These are phyloP conservation scores for Aspergillus novoparasiticus DNA, from an alignment of 2,329 filamentous ascomycete species.

Conservation along the genomic window DNA sequence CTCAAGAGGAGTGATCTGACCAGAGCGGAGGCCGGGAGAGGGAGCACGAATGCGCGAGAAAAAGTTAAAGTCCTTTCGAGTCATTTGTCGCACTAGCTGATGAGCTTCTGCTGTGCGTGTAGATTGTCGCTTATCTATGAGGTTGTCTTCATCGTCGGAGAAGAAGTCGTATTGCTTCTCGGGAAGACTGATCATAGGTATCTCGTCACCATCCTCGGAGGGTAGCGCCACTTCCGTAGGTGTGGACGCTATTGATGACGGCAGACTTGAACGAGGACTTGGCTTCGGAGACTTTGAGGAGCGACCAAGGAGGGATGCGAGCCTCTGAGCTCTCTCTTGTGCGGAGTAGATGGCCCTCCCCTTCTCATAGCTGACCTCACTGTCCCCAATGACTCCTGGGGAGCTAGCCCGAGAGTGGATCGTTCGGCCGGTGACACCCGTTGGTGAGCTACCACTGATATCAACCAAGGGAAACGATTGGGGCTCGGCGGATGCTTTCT, in stretches of 20 bases:
- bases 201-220: constrained; percentile 37
- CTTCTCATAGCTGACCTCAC: constrained; percentile 40
- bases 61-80: constrained; percentile 35
- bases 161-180: constrained; percentile 36
- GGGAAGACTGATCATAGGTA: constrained; percentile 36
- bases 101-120: constrained; percentile 35
- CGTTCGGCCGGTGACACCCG: constrained; percentile 31
- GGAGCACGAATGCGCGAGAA: constrained; percentile 36
- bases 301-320: constrained; percentile 38
- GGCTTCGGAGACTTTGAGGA: constrained; percentile 33
- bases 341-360: constrained; percentile 36
- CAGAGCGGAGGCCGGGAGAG: constrained; percentile 36
- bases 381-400: constrained; percentile 20
- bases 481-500: constrained; percentile 26
- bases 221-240: constrained; percentile 29
- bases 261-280: constrained; percentile 30
- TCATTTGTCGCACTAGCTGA: constrained; percentile 40
- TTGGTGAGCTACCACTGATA: constrained; percentile 29
- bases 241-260: constrained; percentile 33
- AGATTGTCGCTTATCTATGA: constrained; percentile 30
- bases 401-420: constrained; percentile 30
- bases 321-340: constrained; percentile 36
- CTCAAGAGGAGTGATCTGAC: constrained; percentile 35
- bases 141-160: constrained; percentile 35
- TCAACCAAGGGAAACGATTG: constrained; percentile 29